Evolutionary conservation across 176 grass and related monocot species (phyloP).

Genomic region (Oryza meridionalis): DNA sequence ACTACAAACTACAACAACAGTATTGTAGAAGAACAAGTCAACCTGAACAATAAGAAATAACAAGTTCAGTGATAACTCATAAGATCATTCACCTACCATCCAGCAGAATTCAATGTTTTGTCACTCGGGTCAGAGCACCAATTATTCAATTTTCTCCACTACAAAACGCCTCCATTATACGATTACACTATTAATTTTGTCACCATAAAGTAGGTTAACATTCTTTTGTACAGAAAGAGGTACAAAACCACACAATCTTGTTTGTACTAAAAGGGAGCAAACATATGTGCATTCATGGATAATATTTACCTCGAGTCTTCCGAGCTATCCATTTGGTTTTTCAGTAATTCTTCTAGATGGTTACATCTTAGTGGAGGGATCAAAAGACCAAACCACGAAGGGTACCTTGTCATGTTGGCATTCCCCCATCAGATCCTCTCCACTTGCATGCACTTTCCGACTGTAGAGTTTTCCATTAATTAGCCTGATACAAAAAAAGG

Average conservation of each 20-base stretch:
- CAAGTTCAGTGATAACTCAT: neutral
- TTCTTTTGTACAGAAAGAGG: neutral
- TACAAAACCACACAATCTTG: neutral
- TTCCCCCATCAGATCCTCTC: neutral
- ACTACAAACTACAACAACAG: neutral
- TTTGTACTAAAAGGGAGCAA: neutral
- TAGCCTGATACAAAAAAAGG: neutral
- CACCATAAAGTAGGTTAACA: neutral
- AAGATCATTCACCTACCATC: neutral
- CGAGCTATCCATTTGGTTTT: neutral
- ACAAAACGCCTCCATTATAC: neutral
- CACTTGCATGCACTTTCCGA: neutral
- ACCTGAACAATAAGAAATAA: neutral
- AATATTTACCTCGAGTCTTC: neutral
- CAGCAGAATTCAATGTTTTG: neutral
- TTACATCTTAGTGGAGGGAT: neutral
- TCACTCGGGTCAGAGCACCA: neutral
- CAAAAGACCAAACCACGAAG: constrained; percentile 21
- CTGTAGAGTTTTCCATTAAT: constrained; percentile 14
- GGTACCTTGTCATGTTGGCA: neutral
- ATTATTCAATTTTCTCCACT: neutral
- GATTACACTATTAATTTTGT: neutral
- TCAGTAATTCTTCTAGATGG: neutral
- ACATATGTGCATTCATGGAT: neutral
- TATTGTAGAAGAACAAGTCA: neutral